phyloP scores from a whole-genome alignment of 805 yeast species.

The Saccharomycopsis capsularis region DNA sequence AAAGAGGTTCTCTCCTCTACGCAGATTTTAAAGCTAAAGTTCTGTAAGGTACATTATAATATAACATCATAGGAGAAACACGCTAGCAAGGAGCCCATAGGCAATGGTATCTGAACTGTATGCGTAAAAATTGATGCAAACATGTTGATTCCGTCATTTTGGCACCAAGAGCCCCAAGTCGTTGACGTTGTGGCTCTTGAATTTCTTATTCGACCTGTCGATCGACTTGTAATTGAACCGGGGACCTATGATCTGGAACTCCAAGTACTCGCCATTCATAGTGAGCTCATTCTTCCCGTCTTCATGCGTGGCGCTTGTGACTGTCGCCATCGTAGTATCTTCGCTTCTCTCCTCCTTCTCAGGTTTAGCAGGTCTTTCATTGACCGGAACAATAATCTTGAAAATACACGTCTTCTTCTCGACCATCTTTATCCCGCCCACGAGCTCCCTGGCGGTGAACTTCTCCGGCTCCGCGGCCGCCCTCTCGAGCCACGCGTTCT shows the following conservation, averaged over 20 bases:
- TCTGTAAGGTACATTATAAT: too few relatives aligned
- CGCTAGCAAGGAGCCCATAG: too few relatives aligned
- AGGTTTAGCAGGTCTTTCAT: background rate
- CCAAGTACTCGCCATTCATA: conserved; percentile 29
- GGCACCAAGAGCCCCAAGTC: conserved; percentile 32
- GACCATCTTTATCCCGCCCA: conserved; percentile 62
- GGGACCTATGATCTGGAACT: conserved; percentile 70
- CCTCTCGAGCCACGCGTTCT: conserved; percentile 5
- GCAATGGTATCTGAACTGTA: too few relatives aligned
- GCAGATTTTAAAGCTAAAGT: too few relatives aligned
- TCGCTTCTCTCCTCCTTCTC: background rate
- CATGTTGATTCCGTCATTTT: too few relatives aligned
- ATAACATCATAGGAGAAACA: too few relatives aligned
- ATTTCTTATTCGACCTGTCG: conserved; percentile 79
- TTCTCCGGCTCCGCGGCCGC: background rate
- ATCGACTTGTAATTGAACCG: conserved; percentile 67
- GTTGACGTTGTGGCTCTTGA: conserved; percentile 71
- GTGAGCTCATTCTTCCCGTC: background rate
- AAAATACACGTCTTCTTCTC: conserved; percentile 66
- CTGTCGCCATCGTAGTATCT: background rate
- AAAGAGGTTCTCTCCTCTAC: too few relatives aligned
- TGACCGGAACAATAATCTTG: conserved; percentile 37
- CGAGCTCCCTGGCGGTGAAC: conserved; percentile 23
- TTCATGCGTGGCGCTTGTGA: background rate
- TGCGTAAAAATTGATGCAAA: too few relatives aligned